phyloP scores from a whole-genome alignment of 1,284 basidiomycete genomes.

The Sporisorium graminicola region DNA sequence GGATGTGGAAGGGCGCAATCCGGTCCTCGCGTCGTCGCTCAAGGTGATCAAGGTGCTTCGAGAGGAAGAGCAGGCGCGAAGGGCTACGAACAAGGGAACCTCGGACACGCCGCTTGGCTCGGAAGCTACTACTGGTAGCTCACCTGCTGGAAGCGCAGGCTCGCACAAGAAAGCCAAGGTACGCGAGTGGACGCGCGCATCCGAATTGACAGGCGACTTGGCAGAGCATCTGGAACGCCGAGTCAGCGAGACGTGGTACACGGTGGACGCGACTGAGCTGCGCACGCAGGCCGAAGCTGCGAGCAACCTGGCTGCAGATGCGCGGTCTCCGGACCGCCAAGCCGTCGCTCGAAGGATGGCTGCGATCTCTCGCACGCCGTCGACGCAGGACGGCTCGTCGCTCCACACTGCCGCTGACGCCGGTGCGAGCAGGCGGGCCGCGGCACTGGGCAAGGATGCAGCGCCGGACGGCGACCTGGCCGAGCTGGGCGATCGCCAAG shows the following conservation, averaged over 20 bases:
- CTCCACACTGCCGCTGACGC: conserved; percentile 20
- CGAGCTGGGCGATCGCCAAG: background rate
- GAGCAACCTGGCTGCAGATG: conserved; percentile 16
- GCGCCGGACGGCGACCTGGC: conserved; percentile 10
- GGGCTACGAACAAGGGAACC: conserved; percentile 3
- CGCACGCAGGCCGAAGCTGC: conserved; percentile 19
- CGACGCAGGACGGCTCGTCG: conserved; percentile 30
- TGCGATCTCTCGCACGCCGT: conserved; percentile 14
- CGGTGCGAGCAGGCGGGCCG: background rate
- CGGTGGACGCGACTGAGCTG: conserved; percentile 23
- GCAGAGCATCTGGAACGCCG: conserved; percentile 46
- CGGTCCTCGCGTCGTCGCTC: conserved; percentile 44
- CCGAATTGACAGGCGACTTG: conserved; percentile 44
- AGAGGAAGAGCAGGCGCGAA: conserved; percentile 40
- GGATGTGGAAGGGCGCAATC: conserved; percentile 46
- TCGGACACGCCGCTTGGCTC: conserved; percentile 12
- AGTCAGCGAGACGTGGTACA: conserved; percentile 40
- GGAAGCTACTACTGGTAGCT: conserved; percentile 11
- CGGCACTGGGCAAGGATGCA: background rate
- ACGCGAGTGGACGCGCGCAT: conserved; percentile 42
- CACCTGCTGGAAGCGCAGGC: conserved; percentile 12
- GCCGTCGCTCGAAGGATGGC: background rate
- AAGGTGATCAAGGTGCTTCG: conserved; percentile 52
- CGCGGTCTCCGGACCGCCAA: conserved; percentile 2
- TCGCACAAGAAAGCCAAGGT: conserved; percentile 20